Percentiles rank a stretch among this genome's conserved stretches.
These are phyloP conservation scores for Gossypium longicalyx DNA, from an alignment of 345 rosid genomes.

Conservation along the genomic window DNA sequence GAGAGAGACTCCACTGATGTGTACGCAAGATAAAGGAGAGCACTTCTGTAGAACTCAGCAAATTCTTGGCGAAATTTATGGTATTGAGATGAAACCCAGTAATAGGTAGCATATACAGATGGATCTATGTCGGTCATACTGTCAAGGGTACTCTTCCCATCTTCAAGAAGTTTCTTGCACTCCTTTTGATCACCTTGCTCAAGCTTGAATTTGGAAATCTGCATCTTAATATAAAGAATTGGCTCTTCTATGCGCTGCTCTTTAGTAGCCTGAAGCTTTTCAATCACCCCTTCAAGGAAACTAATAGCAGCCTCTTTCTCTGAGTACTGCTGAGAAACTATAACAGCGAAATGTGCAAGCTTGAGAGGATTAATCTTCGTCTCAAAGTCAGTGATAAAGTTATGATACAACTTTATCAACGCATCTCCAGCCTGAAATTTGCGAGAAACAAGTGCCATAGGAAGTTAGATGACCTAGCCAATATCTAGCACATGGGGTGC, in stretches of 20 bases:
- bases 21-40: conserved; percentile 94
- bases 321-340: conserved; percentile 81
- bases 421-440: conserved; percentile 84
- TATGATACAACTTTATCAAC: conserved; percentile 79
- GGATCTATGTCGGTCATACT: conserved; percentile 99
- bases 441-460: conserved; percentile 2
- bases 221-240: conserved; percentile 80
- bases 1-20: conserved; percentile 91
- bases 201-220: conserved; percentile 78
- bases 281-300: conserved; percentile 83
- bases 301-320: conserved; percentile 92
- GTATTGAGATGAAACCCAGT: conserved; percentile 93
- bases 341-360: conserved; percentile 94
- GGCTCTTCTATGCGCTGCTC: conserved; percentile 87
- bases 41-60: conserved; percentile 87
- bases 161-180: conserved; percentile 85
- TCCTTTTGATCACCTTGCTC: conserved; percentile 87
- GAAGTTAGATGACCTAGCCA: not conserved
- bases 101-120: conserved; percentile 78
- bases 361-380: conserved; percentile 96
- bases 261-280: conserved; percentile 69
- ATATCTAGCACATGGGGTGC: not conserved
- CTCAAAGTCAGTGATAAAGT: conserved; percentile 95
- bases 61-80: conserved; percentile 80
- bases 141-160: conserved; percentile 80